A percentile compares a stretch with the other conserved stretches of the same genome.
Evolutionary conservation across 345 rosid species (phyloP).

Genomic region (Leavenworthia alabamica): DNA sequence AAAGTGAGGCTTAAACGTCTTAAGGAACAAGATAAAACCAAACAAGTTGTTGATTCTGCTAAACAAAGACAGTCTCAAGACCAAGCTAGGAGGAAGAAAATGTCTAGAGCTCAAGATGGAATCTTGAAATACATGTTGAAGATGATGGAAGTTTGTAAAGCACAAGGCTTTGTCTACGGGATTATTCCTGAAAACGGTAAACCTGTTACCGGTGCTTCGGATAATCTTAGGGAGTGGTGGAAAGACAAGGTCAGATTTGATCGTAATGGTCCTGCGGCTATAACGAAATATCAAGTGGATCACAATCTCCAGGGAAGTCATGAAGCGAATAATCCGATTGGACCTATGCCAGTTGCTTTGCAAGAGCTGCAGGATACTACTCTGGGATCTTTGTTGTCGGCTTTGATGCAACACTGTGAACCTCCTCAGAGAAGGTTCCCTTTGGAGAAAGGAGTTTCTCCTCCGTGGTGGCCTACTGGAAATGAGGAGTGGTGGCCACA

Average conservation of each 20-base stretch:
- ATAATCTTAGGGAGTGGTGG: conserved; percentile 98
- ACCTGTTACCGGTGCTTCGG: conserved; percentile 91
- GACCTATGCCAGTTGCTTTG: conserved; percentile 55
- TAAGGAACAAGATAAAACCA: conserved; percentile 71
- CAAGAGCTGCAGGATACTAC: conserved; percentile 98
- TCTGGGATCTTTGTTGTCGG: conserved; percentile 82
- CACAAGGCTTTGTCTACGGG: conserved; percentile 91
- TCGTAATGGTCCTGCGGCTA: conserved; percentile 95
- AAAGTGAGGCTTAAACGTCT: conserved; percentile 75
- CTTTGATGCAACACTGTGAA: conserved; percentile 96
- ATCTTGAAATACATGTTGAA: conserved; percentile 97
- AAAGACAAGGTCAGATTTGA: conserved; percentile 96
- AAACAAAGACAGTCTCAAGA: conserved; percentile 78
- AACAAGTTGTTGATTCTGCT: conserved; percentile 57
- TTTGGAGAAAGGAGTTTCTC: conserved; percentile 74
- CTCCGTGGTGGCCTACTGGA: conserved; percentile 99
- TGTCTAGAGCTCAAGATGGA: conserved; percentile 99
- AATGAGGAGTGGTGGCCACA: conserved; percentile 93
- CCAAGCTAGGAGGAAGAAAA: conserved; percentile 97
- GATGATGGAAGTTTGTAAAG: conserved; percentile 96
- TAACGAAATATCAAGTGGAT: conserved; percentile 72
- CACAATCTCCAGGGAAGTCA: conserved; percentile 46
- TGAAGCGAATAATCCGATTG: conserved; percentile 49
- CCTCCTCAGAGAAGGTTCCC: conserved; percentile 96
- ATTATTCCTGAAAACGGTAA: conserved; percentile 97